These are phyloP conservation scores for Cyberlindnera mycetangii DNA, from an alignment of 805 yeast species.

Conservation along the genomic window DNA sequence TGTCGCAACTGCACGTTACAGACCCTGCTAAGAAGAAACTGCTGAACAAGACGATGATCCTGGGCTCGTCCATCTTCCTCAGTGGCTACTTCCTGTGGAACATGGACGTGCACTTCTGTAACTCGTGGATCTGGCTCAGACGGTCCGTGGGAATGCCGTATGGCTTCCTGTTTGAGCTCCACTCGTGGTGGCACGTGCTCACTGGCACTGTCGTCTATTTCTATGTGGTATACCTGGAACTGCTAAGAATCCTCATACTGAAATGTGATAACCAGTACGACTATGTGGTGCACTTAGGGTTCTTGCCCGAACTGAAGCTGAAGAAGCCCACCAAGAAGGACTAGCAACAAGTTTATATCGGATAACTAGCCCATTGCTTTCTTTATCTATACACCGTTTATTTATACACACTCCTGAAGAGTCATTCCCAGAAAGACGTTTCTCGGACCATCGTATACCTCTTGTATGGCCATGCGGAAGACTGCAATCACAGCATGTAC, in stretches of 20 bases:
- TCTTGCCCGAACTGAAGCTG: slow-evolving; percentile 50
- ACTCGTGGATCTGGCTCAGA: slow-evolving; percentile 52
- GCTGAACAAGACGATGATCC: slow-evolving; percentile 51
- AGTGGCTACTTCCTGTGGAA: slow-evolving; percentile 87
- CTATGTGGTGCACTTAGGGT: slow-evolving; percentile 55
- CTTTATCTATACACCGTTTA: too few species aligned
- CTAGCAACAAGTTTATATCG: too few species aligned
- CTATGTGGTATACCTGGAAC: slow-evolving; percentile 76
- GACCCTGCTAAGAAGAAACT: slow-evolving; percentile 45
- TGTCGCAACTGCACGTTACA: slow-evolving; percentile 51
- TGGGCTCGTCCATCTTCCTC: slow-evolving; percentile 62
- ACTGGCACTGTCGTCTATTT: slow-evolving; percentile 87
- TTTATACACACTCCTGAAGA: too few species aligned
- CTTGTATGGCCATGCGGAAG: too few species aligned
- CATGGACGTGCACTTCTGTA: slow-evolving; percentile 78
- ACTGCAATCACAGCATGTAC: too few species aligned
- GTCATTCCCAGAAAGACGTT: too few species aligned
- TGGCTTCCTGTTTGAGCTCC: slow-evolving; percentile 85
- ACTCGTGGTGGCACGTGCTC: slow-evolving; percentile 96
- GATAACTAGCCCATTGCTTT: too few species aligned
- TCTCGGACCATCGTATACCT: too few species aligned
- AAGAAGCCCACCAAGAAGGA: too few species aligned
- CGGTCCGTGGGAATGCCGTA: slow-evolving; percentile 75
- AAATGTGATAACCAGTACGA: slow-evolving; percentile 54
- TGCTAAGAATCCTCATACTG: slow-evolving; percentile 63